phyloP scores from a whole-genome alignment of 306 rosid genomes.

The Quercus cerris region DNA sequence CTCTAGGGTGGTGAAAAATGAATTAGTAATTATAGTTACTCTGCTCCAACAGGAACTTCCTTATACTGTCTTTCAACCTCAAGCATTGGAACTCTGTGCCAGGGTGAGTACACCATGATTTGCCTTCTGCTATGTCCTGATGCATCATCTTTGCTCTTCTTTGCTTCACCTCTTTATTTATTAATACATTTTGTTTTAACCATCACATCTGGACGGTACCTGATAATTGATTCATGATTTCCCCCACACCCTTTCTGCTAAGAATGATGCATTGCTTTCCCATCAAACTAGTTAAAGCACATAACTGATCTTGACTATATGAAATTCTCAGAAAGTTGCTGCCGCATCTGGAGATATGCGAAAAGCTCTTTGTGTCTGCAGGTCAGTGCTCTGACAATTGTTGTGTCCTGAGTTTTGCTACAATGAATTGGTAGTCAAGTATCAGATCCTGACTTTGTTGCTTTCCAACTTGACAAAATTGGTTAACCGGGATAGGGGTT shows the following conservation, averaged over 20 bases:
- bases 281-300: background rate
- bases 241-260: background rate
- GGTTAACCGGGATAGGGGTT: background rate
- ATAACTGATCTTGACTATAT: background rate
- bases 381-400: conserved; percentile 44
- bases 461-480: background rate
- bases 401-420: background rate
- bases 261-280: background rate
- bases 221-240: background rate
- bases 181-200: background rate
- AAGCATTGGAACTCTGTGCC: conserved; percentile 91
- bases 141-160: background rate
- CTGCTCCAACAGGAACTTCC: conserved; percentile 57
- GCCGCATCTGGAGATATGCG: conserved; percentile 98
- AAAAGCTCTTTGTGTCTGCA: conserved; percentile 77
- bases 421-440: background rate
- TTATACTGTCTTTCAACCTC: conserved; percentile 61
- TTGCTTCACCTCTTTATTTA: background rate
- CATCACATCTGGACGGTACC: background rate
- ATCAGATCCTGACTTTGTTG: background rate
- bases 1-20: conserved; percentile 9
- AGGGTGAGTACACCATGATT: conserved; percentile 56
- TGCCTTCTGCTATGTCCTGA: background rate
- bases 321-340: conserved; percentile 78
- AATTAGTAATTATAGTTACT: conserved; percentile 7